Conservation (phyloP, 2,329 filamentous ascomycete genomes). For the Fusarium circinatum region DNA sequence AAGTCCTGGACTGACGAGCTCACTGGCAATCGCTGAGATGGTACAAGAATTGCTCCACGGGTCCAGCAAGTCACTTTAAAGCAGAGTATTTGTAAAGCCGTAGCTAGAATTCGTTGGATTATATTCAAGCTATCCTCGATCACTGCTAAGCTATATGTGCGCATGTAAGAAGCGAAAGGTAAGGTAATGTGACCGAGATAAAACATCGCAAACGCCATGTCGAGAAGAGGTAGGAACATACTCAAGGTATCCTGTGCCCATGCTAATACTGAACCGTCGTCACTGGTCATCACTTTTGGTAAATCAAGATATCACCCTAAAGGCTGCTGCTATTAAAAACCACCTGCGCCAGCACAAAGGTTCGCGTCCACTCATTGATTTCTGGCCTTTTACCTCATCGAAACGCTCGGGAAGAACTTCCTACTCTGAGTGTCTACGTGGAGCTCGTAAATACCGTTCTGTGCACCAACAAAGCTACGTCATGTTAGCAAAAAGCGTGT, state of each 20-base stretch:
- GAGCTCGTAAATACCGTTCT: slow-evolving; percentile 82
- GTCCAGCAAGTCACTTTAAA: slow-evolving; percentile 5
- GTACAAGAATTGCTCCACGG: slow-evolving; percentile 67
- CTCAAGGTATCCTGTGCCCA: slow-evolving; percentile 37
- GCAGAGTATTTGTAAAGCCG: background rate
- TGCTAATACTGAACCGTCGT: slow-evolving; percentile 34
- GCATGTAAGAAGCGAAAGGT: slow-evolving; percentile 23
- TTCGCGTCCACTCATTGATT: background rate
- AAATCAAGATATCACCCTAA: slow-evolving; percentile 9
- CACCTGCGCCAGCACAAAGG: slow-evolving; percentile 8
- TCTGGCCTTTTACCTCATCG: slow-evolving; percentile 58
- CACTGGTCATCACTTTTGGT: slow-evolving; percentile 39
- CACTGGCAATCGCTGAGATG: slow-evolving; percentile 84
- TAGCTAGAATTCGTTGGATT: background rate
- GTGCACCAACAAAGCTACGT: slow-evolving; percentile 68
- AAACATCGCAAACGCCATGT: slow-evolving; percentile 27
- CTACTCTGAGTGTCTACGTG: slow-evolving; percentile 71
- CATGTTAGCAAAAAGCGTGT: slow-evolving; percentile 26
- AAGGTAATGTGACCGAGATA: background rate
- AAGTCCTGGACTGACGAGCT: slow-evolving; percentile 89
- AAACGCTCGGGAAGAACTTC: slow-evolving; percentile 67
- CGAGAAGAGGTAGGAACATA: slow-evolving; percentile 4
- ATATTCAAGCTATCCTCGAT: background rate
- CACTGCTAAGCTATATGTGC: slow-evolving; percentile 7
- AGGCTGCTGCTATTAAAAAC: slow-evolving; percentile 10